Base-by-base conservation (phyloP, 2,329 filamentous ascomycete species). In the Fusarium brevicatenulatum region DNA sequence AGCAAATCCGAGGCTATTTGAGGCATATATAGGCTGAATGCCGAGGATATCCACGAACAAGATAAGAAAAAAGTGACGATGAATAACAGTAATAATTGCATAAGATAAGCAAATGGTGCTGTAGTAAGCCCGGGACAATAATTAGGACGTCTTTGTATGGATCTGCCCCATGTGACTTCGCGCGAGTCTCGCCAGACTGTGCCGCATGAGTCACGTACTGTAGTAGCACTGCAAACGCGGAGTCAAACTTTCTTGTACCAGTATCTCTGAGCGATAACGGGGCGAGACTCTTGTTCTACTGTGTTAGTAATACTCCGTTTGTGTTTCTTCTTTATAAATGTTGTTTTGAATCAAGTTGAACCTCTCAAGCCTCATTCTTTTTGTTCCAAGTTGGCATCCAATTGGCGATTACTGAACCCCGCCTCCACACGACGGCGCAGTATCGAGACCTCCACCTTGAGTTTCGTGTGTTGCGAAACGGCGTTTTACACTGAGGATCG, bases 151-250 rank as follows among this genome's bases (percentile, higher is more conserved):
- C 34, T 37, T 47, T 53, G 15, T 43, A 34, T 34, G 32, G 32
- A 34, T 34, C 13, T 34, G 9, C 23, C 34, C 67, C 77, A 79
- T 79, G 78, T 79, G 78, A 79, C 77, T 77, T 76, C 75, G 78
- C 77, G 78, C 68, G 52, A 77, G 53, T 77, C 71, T 79, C 78
- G 77, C 67, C 68, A 69, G 36, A 21, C 53, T 64, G 53, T 68
- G 56, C 66, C 68, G 61, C 66, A 76, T 78, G 73, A 78, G 76
- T 78, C 77, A 78, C 77, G 68, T 54, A 39, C 50, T 28, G 34
- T 67, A 56, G 50, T 67, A 56, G 55, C 47, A 62, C 49, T 47
- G 25, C 40, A 58, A 47, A 42, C 67, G 66, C 65, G 65, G 52
- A 68, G 47, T 63, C 63, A 43, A 32, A 46, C 32, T 18, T 62